Conservation (phyloP, 306 rosid species). For the Crataegus laevigata region DNA sequence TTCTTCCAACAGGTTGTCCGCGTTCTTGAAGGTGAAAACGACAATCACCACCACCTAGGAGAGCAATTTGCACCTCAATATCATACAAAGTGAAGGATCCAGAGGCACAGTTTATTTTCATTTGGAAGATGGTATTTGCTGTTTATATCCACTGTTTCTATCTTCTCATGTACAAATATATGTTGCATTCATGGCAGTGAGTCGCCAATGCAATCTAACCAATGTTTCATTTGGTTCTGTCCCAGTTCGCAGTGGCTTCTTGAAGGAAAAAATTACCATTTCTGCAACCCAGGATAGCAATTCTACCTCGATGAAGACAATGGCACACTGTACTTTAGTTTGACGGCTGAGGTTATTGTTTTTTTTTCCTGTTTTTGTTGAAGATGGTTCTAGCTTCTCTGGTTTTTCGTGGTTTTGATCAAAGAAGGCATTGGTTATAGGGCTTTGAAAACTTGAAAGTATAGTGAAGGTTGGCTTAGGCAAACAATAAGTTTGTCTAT, state of each 20-base stretch:
- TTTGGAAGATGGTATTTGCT: background rate
- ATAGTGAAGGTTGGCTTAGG: slow-evolving; percentile 1
- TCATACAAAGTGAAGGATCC: slow-evolving; percentile 20
- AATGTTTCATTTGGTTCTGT: background rate
- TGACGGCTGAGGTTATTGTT: background rate
- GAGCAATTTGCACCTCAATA: slow-evolving; percentile 34
- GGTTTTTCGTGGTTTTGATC: slow-evolving; percentile 7
- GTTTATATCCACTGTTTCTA: background rate
- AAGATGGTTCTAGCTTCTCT: background rate
- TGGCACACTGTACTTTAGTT: background rate
- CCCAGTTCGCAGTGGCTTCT: slow-evolving; percentile 54
- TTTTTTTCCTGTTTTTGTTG: background rate
- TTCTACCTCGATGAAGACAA: slow-evolving; percentile 18
- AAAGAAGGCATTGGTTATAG: background rate
- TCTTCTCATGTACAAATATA: background rate
- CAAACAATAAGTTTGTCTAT: background rate
- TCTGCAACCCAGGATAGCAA: slow-evolving; percentile 35
- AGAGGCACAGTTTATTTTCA: background rate
- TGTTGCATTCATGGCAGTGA: background rate
- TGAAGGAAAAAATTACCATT: slow-evolving; percentile 47
- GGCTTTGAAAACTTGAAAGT: background rate
- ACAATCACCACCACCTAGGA: slow-evolving; percentile 37
- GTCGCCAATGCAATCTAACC: background rate
- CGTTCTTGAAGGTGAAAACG: slow-evolving; percentile 66
- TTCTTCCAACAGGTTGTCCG: slow-evolving; percentile 58